Conservation (phyloP, 305 asterid genomes). For the Fraxinus greggii region DNA sequence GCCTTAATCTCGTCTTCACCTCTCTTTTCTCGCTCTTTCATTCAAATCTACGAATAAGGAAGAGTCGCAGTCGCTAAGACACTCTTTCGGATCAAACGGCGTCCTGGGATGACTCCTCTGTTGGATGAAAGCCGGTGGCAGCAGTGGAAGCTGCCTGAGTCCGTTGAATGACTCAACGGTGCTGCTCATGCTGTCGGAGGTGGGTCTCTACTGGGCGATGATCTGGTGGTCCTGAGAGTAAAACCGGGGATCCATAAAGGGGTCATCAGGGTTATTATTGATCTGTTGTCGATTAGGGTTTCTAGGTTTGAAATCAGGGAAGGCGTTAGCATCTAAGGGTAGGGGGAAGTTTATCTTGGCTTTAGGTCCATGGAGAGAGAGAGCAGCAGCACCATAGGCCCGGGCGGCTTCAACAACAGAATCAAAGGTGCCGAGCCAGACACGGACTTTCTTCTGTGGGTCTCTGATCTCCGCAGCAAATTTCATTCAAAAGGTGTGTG, state of each 20-base stretch:
- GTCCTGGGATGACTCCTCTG: conserved; percentile 21
- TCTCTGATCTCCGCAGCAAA: conserved; percentile 71
- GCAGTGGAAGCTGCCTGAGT: conserved; percentile 37
- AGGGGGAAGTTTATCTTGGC: conserved; percentile 61
- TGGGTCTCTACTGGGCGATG: conserved; percentile 46
- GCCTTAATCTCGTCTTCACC: too few species aligned
- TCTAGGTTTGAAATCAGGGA: conserved; percentile 24
- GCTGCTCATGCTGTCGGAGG: conserved; percentile 44
- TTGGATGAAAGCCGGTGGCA: conserved; percentile 7
- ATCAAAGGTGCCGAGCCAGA: conserved; percentile 76
- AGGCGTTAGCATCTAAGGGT: conserved; percentile 10
- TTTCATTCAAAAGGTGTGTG: conserved; percentile 11
- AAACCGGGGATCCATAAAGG: conserved; percentile 42
- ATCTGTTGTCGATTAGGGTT: conserved; percentile 26
- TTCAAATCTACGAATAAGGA: conserved; percentile 53
- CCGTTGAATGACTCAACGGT: conserved; percentile 53
- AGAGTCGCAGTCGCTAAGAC: conserved; percentile 61
- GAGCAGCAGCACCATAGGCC: conserved; percentile 63
- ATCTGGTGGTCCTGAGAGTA: conserved; percentile 37
- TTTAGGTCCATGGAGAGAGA: conserved; percentile 49
- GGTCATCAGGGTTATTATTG: conserved; percentile 25
- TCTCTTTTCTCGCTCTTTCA: too few species aligned
- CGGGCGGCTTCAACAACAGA: conserved; percentile 69
- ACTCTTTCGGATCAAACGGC: conserved; percentile 43
- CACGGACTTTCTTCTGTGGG: conserved; percentile 60